Evolutionary conservation across 169 alveolate genomes (phyloP).

Genomic region (Perkinsus marinus): DNA sequence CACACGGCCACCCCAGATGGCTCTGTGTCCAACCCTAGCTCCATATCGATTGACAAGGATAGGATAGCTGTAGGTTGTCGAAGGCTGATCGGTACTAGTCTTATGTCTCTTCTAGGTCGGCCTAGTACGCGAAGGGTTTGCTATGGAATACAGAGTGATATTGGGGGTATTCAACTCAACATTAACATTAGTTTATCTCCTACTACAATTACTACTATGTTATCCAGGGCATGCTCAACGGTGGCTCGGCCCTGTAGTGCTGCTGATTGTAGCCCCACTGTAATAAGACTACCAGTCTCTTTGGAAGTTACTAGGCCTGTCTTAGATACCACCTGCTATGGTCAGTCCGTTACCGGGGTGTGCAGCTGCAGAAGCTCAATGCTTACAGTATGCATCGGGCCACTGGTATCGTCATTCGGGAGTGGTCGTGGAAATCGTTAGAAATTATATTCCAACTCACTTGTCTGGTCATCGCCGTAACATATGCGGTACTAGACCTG

Average conservation of each 20-base stretch:
- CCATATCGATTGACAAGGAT: background rate
- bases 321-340: background rate
- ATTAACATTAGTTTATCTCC: background rate
- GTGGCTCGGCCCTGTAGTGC: background rate
- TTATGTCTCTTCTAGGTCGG: background rate
- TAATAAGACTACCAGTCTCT: background rate
- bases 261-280: background rate
- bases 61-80: background rate
- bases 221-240: background rate
- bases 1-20: background rate
- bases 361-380: background rate
- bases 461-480: background rate
- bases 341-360: background rate
- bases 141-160: background rate
- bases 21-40: background rate
- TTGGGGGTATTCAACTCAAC: background rate
- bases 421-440: background rate
- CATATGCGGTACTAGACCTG: background rate
- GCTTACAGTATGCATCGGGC: background rate
- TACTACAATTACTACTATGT: background rate
- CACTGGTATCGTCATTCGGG: background rate
- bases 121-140: background rate
- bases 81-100: background rate
- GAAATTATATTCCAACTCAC: background rate
- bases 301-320: background rate